phyloP scores from a whole-genome alignment of 352 stramenopile species.

The Thalassiosira mediterranea region DNA sequence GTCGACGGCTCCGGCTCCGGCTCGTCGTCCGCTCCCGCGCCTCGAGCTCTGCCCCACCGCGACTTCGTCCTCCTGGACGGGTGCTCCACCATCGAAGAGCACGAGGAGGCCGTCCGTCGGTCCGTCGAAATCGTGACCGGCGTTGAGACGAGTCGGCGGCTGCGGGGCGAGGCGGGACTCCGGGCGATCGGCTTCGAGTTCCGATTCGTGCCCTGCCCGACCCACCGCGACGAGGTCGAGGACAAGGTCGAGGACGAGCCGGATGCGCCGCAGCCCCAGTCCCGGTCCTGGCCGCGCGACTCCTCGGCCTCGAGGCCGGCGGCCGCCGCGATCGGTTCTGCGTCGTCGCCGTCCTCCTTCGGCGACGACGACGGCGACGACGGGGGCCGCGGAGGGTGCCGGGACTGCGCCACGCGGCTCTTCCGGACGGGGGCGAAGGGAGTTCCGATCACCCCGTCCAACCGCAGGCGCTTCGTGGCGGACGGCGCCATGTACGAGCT shows the following conservation, averaged over 20 bases:
- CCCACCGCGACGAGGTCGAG: constrained; percentile 16
- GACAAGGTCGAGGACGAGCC: neutral
- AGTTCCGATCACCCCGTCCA: constrained; percentile 50
- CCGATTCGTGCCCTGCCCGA: constrained; percentile 43
- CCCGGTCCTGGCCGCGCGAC: neutral
- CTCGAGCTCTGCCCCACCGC: constrained; percentile 8
- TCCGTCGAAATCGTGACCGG: constrained; percentile 15
- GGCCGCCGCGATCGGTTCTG: neutral
- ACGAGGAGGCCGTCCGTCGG: constrained; percentile 32
- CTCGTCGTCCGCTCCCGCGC: neutral
- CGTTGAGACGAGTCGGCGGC: neutral
- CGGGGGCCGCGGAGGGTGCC: constrained; percentile 5
- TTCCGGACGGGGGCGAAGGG: constrained; percentile 25
- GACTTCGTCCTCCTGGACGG: constrained; percentile 38
- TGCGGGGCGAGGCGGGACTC: constrained; percentile 61
- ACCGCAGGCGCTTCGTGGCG: constrained; percentile 66
- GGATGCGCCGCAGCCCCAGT: neutral
- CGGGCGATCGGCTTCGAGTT: constrained; percentile 64
- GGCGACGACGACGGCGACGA: neutral
- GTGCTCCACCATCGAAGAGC: constrained; percentile 41
- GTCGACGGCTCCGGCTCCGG: neutral
- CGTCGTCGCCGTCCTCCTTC: neutral
- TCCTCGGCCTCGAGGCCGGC: neutral
- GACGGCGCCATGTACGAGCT: constrained; percentile 74
- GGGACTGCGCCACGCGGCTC: constrained; percentile 29